Percentiles rank a stretch among this genome's conserved stretches.
These are phyloP conservation scores for Cornus kousa DNA, from an alignment of 148 eudicot genomes.

Conservation along the genomic window DNA sequence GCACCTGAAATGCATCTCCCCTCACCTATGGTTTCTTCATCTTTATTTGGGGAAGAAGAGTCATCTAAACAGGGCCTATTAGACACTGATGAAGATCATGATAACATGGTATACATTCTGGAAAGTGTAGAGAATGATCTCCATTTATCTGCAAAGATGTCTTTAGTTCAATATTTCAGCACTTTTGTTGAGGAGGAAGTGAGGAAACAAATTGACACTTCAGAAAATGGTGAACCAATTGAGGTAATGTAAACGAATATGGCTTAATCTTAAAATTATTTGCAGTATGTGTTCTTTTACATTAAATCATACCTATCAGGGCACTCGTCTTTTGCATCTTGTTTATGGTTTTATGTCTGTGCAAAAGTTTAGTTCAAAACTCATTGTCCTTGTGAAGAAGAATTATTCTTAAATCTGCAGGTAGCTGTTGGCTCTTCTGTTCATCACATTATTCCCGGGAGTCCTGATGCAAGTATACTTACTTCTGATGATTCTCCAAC, in stretches of 20 bases:
- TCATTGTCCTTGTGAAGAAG: neutral
- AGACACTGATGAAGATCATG: conserved; percentile 9
- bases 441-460: conserved; percentile 16
- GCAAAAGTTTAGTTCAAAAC: neutral
- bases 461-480: conserved; percentile 14
- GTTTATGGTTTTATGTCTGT: neutral
- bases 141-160: conserved; percentile 43
- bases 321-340: no score
- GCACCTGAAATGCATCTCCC: conserved; percentile 16
- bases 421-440: conserved; percentile 29
- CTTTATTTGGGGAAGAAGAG: conserved; percentile 23
- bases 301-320: neutral
- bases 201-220: conserved; percentile 26
- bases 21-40: conserved; percentile 25
- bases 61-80: conserved; percentile 6
- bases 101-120: conserved; percentile 34
- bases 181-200: conserved; percentile 55
- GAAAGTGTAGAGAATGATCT: conserved; percentile 58
- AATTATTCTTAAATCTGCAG: conserved; percentile 31
- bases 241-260: conserved; percentile 44
- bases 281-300: no score
- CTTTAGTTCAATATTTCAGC: conserved; percentile 40
- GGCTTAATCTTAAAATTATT: neutral
- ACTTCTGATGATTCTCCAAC: conserved; percentile 27
- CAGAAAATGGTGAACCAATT: conserved; percentile 20